phyloP scores from a whole-genome alignment of 345 rosid species.

The Raphanus sativus region DNA sequence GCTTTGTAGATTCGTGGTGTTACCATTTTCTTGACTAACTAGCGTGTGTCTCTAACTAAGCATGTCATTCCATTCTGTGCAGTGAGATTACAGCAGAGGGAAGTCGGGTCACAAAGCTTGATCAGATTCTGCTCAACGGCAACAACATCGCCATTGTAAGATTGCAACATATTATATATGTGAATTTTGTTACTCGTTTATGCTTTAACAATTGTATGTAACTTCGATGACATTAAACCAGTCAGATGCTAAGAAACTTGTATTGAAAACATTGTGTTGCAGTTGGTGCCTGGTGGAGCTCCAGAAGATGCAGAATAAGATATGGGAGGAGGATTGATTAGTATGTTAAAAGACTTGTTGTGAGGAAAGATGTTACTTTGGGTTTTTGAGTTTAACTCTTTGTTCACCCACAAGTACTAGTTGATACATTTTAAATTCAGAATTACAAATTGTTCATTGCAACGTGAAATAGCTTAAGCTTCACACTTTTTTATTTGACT shows the following conservation, averaged over 20 bases:
- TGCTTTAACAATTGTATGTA: neutral
- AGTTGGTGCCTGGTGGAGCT: constrained; percentile 95
- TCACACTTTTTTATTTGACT: constrained; percentile 9
- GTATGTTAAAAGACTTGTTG: neutral
- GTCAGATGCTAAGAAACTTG: neutral
- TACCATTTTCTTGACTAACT: neutral
- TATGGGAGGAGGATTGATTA: neutral
- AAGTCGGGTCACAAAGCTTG: constrained; percentile 88
- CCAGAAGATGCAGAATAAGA: constrained; percentile 58
- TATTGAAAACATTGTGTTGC: constrained; percentile 35
- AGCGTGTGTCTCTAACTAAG: neutral
- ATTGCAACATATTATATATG: too few species aligned
- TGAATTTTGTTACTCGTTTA: neutral
- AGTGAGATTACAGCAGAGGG: constrained; percentile 97
- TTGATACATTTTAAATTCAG: neutral
- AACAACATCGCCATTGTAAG: constrained; percentile 94
- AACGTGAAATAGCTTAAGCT: constrained; percentile 1
- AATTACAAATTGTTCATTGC: constrained; percentile 4
- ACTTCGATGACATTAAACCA: too few species aligned
- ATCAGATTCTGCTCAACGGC: constrained; percentile 93
- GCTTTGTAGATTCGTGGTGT: neutral
- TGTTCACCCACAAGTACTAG: neutral
- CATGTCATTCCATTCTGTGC: constrained; percentile 6
- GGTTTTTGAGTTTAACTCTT: constrained; percentile 11
- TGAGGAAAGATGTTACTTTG: constrained; percentile 22